Evolutionary conservation across 371 early-diverging fungal species (phyloP).

Genomic region (Syncephalastrum sp.): DNA sequence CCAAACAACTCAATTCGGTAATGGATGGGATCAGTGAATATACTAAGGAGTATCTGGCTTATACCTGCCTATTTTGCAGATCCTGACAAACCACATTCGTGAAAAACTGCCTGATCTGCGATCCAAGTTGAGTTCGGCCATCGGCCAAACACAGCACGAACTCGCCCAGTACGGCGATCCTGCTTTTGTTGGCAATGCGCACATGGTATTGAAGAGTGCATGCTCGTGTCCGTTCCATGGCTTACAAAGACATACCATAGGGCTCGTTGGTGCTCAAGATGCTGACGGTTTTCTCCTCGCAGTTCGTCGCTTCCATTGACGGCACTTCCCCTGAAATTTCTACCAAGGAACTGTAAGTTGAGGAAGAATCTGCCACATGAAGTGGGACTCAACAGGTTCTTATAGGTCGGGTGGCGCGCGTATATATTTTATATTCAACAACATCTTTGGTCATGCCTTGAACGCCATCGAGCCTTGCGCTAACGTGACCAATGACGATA

Average conservation of each 20-base stretch:
- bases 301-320: constrained; percentile 81
- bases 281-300: constrained; percentile 79
- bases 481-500: constrained; percentile 78
- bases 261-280: constrained; percentile 74
- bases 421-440: constrained; percentile 90
- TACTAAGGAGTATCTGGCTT: background rate
- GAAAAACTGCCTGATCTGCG: constrained; percentile 84
- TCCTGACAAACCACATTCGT: constrained; percentile 80
- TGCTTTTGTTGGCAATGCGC: constrained; percentile 38
- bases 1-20: constrained; percentile 76
- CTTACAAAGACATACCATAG: constrained; percentile 19
- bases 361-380: background rate
- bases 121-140: constrained; percentile 75
- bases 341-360: constrained; percentile 80
- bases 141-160: constrained; percentile 83
- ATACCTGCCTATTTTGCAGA: constrained; percentile 27
- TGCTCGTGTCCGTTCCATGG: too few species aligned
- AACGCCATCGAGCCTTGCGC: constrained; percentile 77
- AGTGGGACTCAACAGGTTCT: background rate
- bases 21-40: constrained; percentile 3
- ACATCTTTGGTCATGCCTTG: constrained; percentile 79
- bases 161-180: constrained; percentile 74
- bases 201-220: constrained; percentile 5
- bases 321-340: constrained; percentile 84
- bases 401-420: constrained; percentile 81